Evolutionary conservation across 1,139 yeast species (phyloP).

Genomic region (Yamadazyma blattariae): DNA sequence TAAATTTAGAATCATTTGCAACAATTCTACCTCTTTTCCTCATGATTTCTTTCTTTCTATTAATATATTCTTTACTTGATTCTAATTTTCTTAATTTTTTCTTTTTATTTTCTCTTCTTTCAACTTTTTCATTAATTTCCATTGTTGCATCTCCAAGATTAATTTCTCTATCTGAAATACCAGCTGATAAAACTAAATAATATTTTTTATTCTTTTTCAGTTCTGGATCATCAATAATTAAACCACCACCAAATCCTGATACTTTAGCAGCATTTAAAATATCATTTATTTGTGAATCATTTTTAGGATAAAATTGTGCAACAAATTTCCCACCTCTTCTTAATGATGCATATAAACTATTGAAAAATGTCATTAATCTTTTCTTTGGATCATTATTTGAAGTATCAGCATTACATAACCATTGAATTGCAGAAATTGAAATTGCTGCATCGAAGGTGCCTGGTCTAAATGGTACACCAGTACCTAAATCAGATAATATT

Average conservation of each 20-base stretch:
- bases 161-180: constrained; percentile 63
- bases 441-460: constrained; percentile 98
- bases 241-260: constrained; percentile 96
- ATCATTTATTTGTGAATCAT: constrained; percentile 77
- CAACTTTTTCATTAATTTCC: constrained; percentile 48
- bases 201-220: constrained; percentile 88
- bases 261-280: constrained; percentile 84
- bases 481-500: constrained; percentile 88
- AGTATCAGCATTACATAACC: constrained; percentile 97
- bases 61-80: constrained; percentile 74
- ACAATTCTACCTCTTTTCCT: constrained; percentile 87
- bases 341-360: constrained; percentile 80
- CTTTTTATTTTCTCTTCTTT: constrained; percentile 34
- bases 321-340: constrained; percentile 95
- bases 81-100: constrained; percentile 61
- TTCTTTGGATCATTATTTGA: constrained; percentile 81
- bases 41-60: constrained; percentile 91
- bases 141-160: constrained; percentile 79
- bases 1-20: constrained; percentile 86
- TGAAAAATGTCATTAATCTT: constrained; percentile 79
- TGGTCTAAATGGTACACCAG: constrained; percentile 91
- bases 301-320: constrained; percentile 94
- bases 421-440: constrained; percentile 91
- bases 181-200: constrained; percentile 88
- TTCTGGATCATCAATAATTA: constrained; percentile 91